A percentile compares a stretch with the other conserved stretches of the same genome.
Conservation (phyloP, 2,329 filamentous ascomycete genomes). For the Penicillium sclerotigenum region DNA sequence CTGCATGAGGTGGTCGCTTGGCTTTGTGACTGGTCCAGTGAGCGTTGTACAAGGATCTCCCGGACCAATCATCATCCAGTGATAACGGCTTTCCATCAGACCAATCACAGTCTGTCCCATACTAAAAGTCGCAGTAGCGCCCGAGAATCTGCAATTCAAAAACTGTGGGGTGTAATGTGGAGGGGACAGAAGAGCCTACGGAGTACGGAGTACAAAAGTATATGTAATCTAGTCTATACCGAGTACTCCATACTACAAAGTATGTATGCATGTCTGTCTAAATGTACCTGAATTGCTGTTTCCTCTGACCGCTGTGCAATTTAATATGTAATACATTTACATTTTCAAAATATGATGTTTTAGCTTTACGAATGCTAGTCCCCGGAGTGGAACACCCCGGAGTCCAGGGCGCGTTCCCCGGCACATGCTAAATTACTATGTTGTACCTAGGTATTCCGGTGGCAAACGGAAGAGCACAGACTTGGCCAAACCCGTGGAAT, state of each 20-base stretch:
- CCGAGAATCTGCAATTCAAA: slow-evolving; percentile 17
- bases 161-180: slow-evolving; percentile 8
- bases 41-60: background rate
- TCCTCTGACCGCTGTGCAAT: background rate
- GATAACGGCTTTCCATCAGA: slow-evolving; percentile 19
- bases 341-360: background rate
- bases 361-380: background rate
- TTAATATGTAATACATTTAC: background rate
- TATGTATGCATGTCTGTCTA: no score
- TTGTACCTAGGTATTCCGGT: background rate
- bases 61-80: slow-evolving; percentile 24
- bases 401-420: slow-evolving; percentile 11
- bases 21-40: background rate
- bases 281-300: no score
- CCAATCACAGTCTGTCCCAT: slow-evolving; percentile 22
- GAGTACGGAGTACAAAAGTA: no score
- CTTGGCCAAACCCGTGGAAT: background rate
- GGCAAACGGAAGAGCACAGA: slow-evolving; percentile 6
- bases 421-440: slow-evolving; percentile 14
- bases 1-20: background rate
- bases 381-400: slow-evolving; percentile 13
- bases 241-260: no score
- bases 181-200: slow-evolving; percentile 6
- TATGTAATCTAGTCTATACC: no score
- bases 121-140: slow-evolving; percentile 23